phyloP scores from a whole-genome alignment of 306 rosid species.

The Arachis stenosperma region DNA sequence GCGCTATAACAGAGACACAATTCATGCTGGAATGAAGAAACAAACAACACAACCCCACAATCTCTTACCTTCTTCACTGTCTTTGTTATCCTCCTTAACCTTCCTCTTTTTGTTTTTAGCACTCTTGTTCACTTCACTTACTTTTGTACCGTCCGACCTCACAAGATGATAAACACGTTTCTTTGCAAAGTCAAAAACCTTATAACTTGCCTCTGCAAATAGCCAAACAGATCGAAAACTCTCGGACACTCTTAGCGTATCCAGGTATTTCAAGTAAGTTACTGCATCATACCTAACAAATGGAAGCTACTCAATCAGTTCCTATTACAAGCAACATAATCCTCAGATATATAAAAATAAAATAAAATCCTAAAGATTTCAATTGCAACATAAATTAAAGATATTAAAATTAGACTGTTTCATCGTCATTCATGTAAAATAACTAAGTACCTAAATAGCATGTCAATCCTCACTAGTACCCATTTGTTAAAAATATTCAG shows the following conservation, averaged over 20 bases:
- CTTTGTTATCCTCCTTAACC: constrained; percentile 55
- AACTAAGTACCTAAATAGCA: not conserved
- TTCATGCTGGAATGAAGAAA: constrained; percentile 12
- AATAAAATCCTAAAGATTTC: no score
- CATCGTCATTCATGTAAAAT: not conserved
- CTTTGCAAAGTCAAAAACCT: constrained; percentile 90
- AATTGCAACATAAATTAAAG: not conserved
- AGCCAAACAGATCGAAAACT: constrained; percentile 94
- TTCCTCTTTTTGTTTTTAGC: constrained; percentile 67
- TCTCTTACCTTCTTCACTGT: constrained; percentile 57
- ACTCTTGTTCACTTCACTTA: constrained; percentile 51
- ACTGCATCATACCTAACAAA: constrained; percentile 85
- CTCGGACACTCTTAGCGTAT: constrained; percentile 88
- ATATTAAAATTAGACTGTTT: not conserved
- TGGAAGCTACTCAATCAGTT: constrained; percentile 43
- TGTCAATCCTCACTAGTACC: not conserved
- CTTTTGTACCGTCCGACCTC: constrained; percentile 62
- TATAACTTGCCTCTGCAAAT: constrained; percentile 96
- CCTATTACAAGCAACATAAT: constrained; percentile 14
- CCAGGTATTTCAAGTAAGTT: constrained; percentile 93
- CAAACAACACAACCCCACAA: constrained; percentile 7
- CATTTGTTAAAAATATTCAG: not conserved
- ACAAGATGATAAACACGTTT: constrained; percentile 82
- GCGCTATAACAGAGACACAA: constrained; percentile 24
- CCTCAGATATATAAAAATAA: constrained; percentile 1